Evolutionary conservation across 139 green algal genomes (phyloP), one percentile per base, ranked within the genome.

Genomic region (Monoraphidium neglectum): DNA sequence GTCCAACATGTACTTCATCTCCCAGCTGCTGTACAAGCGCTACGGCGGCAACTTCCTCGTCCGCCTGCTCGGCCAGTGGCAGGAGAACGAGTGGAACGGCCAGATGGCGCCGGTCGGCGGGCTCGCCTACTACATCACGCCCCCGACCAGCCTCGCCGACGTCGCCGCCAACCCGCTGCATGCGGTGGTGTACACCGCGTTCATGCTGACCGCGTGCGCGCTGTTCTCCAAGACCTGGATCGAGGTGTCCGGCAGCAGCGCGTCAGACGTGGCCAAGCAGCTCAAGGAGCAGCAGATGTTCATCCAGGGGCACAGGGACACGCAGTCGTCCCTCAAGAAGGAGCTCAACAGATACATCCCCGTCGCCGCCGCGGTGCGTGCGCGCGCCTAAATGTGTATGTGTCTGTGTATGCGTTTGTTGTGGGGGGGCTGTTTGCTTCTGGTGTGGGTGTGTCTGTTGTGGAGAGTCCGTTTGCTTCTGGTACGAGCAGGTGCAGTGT

Each of bases 141-240:
- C 97, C 16, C 97, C 97, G 0, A 73, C 82, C 65, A 92, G 81
- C 74, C 83, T 99, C 33, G 79, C 82, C 4, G 94, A 97, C 56
- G 86, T 97, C 56, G 94, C 96, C 26, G 83, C 87, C 62, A 95
- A 98, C 87, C 97, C 97, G 8, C 77, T 99, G 76, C 97, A 99
- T 80, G 93, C 95, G 2, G 40, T 98, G 4, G 97, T 99, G 87
- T 99, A 99, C 84, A 83, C 98, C 15, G 84, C 87, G 53, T 99
- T 99, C 91, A 98, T 99, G 96, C 92, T 99, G 46, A 87, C 91
- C 23, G 95, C 95, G 18, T 99, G 96, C 84, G 96, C 96, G 3
- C 83, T 99, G n/a, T 99, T 99, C 88, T 99, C 95, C 79, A 99
- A 99, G 91, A 98, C 95, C 43, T 99, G 97, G 97, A 99, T 99